Evolutionary conservation across 306 rosid species (phyloP).

Genomic region (Quercus alba): DNA sequence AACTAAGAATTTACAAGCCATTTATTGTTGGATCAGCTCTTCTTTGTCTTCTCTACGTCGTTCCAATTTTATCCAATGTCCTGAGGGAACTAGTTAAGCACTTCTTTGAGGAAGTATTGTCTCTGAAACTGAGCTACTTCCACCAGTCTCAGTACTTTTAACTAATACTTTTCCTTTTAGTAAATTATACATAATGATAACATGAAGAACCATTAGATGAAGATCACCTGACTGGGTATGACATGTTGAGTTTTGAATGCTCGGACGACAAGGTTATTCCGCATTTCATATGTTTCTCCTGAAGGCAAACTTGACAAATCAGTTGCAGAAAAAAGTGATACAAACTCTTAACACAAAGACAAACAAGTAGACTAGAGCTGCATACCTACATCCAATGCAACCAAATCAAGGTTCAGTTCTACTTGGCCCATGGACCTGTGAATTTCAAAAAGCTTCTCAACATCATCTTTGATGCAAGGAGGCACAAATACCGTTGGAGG

Average conservation of each 20-base stretch:
- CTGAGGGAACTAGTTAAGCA: background rate
- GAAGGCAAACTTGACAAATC: conserved; percentile 32
- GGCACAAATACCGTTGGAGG: conserved; percentile 94
- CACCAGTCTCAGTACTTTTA: background rate
- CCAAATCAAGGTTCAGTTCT: conserved; percentile 74
- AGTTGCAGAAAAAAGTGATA: conserved; percentile 16
- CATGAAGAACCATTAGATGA: background rate
- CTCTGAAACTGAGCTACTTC: background rate
- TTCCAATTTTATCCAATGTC: too few species aligned
- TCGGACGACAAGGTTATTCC: conserved; percentile 87
- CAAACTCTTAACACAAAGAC: conserved; percentile 6
- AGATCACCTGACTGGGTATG: conserved; percentile 88
- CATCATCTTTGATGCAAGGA: conserved; percentile 84
- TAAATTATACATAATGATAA: background rate
- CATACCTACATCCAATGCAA: conserved; percentile 88
- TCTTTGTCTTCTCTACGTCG: background rate
- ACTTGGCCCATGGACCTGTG: conserved; percentile 84
- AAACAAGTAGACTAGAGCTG: conserved; percentile 14
- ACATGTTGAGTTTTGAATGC: conserved; percentile 90
- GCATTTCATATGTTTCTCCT: conserved; percentile 95
- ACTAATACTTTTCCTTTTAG: background rate
- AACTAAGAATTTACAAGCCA: conserved; percentile 2
- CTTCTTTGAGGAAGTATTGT: background rate
- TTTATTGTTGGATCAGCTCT: background rate
- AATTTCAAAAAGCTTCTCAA: conserved; percentile 79